Evolutionary conservation across 257 asterid species (phyloP).

Genomic region (Solanum tarapatanum): DNA sequence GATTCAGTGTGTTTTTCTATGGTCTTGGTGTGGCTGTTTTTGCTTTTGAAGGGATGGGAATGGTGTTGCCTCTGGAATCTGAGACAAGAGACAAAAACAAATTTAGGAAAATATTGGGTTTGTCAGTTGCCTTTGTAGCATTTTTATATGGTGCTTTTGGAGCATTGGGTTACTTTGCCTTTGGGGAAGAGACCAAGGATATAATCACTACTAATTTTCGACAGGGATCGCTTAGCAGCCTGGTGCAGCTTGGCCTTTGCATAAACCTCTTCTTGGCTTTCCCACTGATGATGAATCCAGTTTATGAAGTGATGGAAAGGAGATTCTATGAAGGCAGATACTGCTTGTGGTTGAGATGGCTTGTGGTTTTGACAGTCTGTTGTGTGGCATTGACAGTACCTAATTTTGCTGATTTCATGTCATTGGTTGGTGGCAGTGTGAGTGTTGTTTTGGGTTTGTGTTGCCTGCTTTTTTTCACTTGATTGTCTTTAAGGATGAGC

Average conservation of each 20-base stretch:
- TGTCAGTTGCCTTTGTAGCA: constrained; percentile 5
- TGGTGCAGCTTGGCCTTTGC: constrained; percentile 12
- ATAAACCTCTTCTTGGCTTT: constrained; percentile 10
- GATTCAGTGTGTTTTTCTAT: constrained; percentile 1
- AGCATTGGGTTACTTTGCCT: constrained; percentile 11
- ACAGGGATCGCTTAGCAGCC: not conserved
- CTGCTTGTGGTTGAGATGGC: constrained; percentile 9
- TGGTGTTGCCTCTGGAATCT: constrained; percentile 17
- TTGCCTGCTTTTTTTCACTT: constrained; percentile 71
- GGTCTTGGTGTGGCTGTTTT: constrained; percentile 12
- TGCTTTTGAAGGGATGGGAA: constrained; percentile 13
- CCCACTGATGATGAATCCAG: constrained; percentile 20
- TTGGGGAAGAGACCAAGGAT: constrained; percentile 16
- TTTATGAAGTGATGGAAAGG: constrained; percentile 14
- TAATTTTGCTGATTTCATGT: constrained; percentile 71
- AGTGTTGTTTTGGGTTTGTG: constrained; percentile 59
- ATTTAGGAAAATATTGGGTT: constrained; percentile 8
- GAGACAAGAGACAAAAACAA: constrained; percentile 9
- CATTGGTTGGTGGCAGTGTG: constrained; percentile 72
- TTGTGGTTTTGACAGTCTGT: constrained; percentile 1
- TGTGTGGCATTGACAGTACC: constrained; percentile 20
- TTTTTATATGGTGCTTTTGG: constrained; percentile 5
- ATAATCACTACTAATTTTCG: constrained; percentile 11
- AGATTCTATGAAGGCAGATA: constrained; percentile 8
- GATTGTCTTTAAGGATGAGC: constrained; percentile 45